Evolutionary conservation across 169 alveolate species (phyloP), one percentile per base, ranked within the genome.

Genomic region (Cryptosporidium parvum): DNA sequence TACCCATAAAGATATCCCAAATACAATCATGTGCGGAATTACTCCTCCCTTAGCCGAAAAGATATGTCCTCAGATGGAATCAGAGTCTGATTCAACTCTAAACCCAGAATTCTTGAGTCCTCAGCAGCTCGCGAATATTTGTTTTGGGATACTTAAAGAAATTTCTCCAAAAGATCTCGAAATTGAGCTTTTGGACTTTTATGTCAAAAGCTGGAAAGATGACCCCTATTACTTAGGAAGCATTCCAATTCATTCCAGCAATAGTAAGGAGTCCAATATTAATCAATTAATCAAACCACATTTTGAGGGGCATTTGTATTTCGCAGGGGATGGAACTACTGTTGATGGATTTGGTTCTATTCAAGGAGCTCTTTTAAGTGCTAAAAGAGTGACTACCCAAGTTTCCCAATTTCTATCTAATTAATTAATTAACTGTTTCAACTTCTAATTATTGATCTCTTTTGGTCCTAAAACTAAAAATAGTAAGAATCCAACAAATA

Each of bases 251-350:
- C 89, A 80, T 29, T 44, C 89, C 2, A 44, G n/a, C 8, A 42
- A 45, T 37, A 80, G 89, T 21, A 80, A 44, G 48, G 89, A 80
- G 67, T 39, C 75, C 14, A 59, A 80, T 44, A 65, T 80, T 10
- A 65, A 9, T 29, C 89, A 80, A 62, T 35, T 80, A 80, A 80
- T 80, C 37, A 80, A 80, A 33, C 89, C 89, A 14, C 89, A 80
- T 31, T 80, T 29, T 37, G 80, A 80, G 6, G 89, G 89, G 35
- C 89, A 80, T 37, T 45, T 80, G 16, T 80, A 80, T 59, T 80
- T 80, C 44, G 89, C 89, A 45, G 89, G 89, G 42, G 89, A 80
- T 58, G 89, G 89, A 44, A 80, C 89, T 18, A 80, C 89, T 0
- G 89, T 80, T 1, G 75, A 80, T 26, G 75, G 75, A 8, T 80